phyloP scores from a whole-genome alignment of 805 yeast species.

The Ogataea pini region DNA sequence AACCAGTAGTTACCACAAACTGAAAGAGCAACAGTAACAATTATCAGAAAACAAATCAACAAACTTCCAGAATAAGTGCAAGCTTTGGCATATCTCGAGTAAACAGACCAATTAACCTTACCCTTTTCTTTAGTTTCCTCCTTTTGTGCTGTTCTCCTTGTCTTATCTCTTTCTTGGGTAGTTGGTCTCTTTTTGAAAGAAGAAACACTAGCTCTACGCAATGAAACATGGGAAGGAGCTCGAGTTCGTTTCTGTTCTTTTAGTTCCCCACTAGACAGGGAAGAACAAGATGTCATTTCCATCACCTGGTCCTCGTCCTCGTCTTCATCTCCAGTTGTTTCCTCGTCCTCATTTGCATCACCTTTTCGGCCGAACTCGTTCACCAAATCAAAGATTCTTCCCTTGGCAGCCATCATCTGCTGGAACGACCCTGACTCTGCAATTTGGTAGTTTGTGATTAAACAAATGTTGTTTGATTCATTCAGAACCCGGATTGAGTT shows the following conservation, averaged over 20 bases:
- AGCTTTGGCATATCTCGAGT: conserved; percentile 56
- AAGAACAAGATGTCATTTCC: not conserved
- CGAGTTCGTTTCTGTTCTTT: conserved; percentile 16
- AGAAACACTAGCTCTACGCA: conserved; percentile 65
- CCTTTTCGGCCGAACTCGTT: conserved; percentile 38
- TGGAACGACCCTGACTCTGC: conserved; percentile 57
- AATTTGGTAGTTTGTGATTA: conserved; percentile 55
- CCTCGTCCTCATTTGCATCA: not conserved
- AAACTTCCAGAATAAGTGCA: conserved; percentile 54
- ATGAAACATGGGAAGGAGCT: conserved; percentile 27
- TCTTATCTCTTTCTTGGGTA: conserved; percentile 24
- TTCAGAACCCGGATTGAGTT: conserved; percentile 56
- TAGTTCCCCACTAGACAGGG: conserved; percentile 4
- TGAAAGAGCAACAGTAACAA: conserved; percentile 30
- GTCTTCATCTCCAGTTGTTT: not conserved
- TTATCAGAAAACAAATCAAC: conserved; percentile 38
- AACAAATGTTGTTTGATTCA: conserved; percentile 60
- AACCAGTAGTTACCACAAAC: conserved; percentile 61
- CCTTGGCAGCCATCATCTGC: conserved; percentile 32
- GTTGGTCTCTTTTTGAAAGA: conserved; percentile 49
- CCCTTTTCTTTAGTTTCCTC: conserved; percentile 61
- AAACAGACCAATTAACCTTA: conserved; percentile 54
- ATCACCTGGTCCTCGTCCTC: no score
- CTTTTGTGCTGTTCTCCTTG: conserved; percentile 45
- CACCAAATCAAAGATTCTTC: conserved; percentile 38